These are phyloP conservation scores for Tympanopsis confertula DNA, from an alignment of 2,329 filamentous ascomycete genomes.

Conservation along the genomic window DNA sequence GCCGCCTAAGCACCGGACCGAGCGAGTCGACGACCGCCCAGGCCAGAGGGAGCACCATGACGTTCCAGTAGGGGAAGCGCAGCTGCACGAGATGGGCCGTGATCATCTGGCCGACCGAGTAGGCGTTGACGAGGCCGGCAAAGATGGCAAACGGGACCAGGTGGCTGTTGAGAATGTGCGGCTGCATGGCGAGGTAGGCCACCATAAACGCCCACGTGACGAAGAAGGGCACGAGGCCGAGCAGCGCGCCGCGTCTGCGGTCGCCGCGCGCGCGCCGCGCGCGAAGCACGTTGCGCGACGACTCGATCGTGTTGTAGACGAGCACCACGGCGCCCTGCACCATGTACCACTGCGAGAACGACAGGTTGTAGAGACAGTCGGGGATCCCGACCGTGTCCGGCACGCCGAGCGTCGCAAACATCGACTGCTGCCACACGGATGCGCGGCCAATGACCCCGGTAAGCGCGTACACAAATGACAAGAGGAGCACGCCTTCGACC, in stretches of 20 bases:
- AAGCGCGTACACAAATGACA: slow-evolving; percentile 69
- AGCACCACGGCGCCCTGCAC: slow-evolving; percentile 73
- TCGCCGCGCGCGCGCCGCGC: slow-evolving; percentile 66
- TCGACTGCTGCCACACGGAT: slow-evolving; percentile 83
- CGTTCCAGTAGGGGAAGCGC: slow-evolving; percentile 81
- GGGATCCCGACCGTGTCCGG: slow-evolving; percentile 54
- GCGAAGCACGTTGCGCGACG: slow-evolving; percentile 72
- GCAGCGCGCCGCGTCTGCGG: slow-evolving; percentile 60
- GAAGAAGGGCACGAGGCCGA: slow-evolving; percentile 75
- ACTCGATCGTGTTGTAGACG: slow-evolving; percentile 72
- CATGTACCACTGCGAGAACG: slow-evolving; percentile 89
- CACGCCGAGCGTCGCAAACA: slow-evolving; percentile 63
- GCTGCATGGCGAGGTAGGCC: slow-evolving; percentile 74
- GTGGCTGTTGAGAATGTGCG: slow-evolving; percentile 69
- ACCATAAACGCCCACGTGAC: slow-evolving; percentile 66
- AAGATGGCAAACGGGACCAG: slow-evolving; percentile 84
- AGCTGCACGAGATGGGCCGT: slow-evolving; percentile 83
- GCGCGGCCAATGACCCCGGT: slow-evolving; percentile 79
- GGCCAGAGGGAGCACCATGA: slow-evolving; percentile 66
- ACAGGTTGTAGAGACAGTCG: slow-evolving; percentile 59
- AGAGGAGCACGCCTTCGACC: slow-evolving; percentile 82
- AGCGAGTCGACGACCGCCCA: slow-evolving; percentile 71
- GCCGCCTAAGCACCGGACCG: slow-evolving; percentile 54
- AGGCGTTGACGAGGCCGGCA: slow-evolving; percentile 81
- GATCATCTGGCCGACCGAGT: slow-evolving; percentile 91